These are phyloP conservation scores for Acacia crassicarpa DNA, from an alignment of 306 rosid genomes.

Conservation along the genomic window DNA sequence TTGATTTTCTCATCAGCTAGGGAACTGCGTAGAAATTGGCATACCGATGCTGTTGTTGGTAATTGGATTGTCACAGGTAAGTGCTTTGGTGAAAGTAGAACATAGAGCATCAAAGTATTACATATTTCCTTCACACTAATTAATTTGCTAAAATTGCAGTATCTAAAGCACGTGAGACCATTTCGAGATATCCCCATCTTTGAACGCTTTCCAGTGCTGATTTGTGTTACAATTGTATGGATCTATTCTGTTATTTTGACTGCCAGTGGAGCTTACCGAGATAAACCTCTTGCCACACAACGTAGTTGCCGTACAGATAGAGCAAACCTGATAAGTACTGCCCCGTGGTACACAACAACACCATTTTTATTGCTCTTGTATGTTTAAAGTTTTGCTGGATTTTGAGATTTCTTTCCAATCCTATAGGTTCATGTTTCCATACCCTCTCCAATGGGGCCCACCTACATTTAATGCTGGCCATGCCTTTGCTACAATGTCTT, in stretches of 20 bases:
- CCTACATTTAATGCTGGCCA: constrained; percentile 99
- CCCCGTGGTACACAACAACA: constrained; percentile 71
- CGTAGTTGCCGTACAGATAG: constrained; percentile 80
- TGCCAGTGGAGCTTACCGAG: constrained; percentile 82
- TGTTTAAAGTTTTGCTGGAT: neutral
- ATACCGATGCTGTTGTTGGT: constrained; percentile 85
- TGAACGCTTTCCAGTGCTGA: constrained; percentile 90
- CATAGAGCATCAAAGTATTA: constrained; percentile 2
- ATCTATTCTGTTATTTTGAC: constrained; percentile 87
- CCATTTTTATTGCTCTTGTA: constrained; percentile 8
- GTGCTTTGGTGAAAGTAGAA: constrained; percentile 27
- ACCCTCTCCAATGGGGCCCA: constrained; percentile 98
- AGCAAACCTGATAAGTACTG: constrained; percentile 83
- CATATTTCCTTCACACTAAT: constrained; percentile 2
- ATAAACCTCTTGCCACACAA: constrained; percentile 58
- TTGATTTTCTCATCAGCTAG: constrained; percentile 62
- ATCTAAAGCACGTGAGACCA: constrained; percentile 91
- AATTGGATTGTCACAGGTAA: constrained; percentile 87
- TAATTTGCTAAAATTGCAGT: constrained; percentile 58
- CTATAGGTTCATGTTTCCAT: constrained; percentile 89
- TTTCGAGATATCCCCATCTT: constrained; percentile 79
- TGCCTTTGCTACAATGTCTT: constrained; percentile 95
- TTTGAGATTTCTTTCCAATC: constrained; percentile 27
- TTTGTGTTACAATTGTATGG: constrained; percentile 82
- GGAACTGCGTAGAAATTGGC: constrained; percentile 91